These are phyloP conservation scores for Inosperma sp. DNA, from an alignment of 768 basidiomycete species.

Conservation along the genomic window DNA sequence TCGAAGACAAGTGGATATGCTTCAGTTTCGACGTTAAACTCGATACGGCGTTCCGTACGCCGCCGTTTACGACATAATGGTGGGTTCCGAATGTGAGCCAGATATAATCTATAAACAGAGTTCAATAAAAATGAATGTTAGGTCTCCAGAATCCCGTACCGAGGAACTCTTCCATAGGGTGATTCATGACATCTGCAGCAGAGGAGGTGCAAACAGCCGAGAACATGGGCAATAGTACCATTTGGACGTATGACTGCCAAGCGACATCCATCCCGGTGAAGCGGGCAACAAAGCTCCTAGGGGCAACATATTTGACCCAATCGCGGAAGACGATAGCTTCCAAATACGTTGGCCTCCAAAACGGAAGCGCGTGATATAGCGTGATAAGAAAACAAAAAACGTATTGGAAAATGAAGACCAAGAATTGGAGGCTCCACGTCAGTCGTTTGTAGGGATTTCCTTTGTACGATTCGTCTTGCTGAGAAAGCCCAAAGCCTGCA, in stretches of 20 bases:
- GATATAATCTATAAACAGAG: constrained; percentile 74
- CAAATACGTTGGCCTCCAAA: constrained; percentile 29
- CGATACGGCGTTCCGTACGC: constrained; percentile 54
- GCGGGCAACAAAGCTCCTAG: constrained; percentile 37
- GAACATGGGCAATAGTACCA: constrained; percentile 59
- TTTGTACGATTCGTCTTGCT: not conserved
- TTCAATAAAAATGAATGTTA: constrained; percentile 1
- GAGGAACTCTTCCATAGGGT: constrained; percentile 62
- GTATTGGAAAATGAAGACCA: constrained; percentile 39
- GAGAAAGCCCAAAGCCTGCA: constrained; percentile 15
- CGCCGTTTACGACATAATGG: constrained; percentile 61
- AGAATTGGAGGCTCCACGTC: not conserved
- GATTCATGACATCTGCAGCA: constrained; percentile 45
- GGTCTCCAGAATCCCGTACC: constrained; percentile 48
- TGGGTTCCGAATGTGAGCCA: constrained; percentile 62
- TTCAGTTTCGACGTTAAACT: constrained; percentile 43
- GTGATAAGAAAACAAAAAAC: constrained; percentile 45
- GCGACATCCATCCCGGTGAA: constrained; percentile 43
- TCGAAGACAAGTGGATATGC: constrained; percentile 52
- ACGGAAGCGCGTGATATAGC: constrained; percentile 40
- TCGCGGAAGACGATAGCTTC: constrained; percentile 41
- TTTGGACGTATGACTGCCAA: constrained; percentile 50
- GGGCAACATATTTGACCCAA: constrained; percentile 44
- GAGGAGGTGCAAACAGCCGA: constrained; percentile 71
- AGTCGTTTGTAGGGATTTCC: not conserved